Conservation (phyloP, 2,329 filamentous ascomycete genomes). For the Cladosporium colombiae region DNA sequence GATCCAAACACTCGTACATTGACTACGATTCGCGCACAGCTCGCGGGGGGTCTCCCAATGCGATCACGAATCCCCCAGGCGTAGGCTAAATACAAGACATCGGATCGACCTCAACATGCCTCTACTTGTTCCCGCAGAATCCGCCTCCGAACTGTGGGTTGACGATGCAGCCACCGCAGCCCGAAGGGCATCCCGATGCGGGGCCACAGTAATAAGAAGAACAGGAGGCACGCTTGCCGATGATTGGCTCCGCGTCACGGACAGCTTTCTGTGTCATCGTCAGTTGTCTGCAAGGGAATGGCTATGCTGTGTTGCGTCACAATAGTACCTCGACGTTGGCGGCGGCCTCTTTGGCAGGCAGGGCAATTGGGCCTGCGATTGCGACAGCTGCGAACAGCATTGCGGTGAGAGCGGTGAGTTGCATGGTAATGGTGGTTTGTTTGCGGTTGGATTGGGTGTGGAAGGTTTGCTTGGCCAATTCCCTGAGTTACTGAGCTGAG, state of each 20-base stretch:
- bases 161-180: neutral
- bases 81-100: neutral
- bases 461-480: neutral
- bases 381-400: slow-evolving; percentile 12
- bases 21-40: neutral
- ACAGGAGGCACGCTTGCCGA: neutral
- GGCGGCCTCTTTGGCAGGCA: neutral
- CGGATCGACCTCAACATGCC: neutral
- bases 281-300: neutral
- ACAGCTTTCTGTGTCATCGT: neutral
- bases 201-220: slow-evolving; percentile 1
- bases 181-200: neutral
- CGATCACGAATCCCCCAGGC: neutral
- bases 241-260: slow-evolving; percentile 1
- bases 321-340: slow-evolving; percentile 1
- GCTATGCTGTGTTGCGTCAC: neutral
- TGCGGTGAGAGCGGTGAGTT: neutral
- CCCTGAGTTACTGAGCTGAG: neutral
- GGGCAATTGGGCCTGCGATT: neutral
- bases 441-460: neutral
- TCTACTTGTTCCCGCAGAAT: neutral
- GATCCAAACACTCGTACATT: neutral
- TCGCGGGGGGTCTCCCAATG: neutral
- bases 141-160: slow-evolving; percentile 6
- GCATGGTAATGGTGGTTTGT: neutral